These are phyloP conservation scores for Cytospora leucostoma DNA, from an alignment of 2,329 filamentous ascomycete species.

Conservation along the genomic window DNA sequence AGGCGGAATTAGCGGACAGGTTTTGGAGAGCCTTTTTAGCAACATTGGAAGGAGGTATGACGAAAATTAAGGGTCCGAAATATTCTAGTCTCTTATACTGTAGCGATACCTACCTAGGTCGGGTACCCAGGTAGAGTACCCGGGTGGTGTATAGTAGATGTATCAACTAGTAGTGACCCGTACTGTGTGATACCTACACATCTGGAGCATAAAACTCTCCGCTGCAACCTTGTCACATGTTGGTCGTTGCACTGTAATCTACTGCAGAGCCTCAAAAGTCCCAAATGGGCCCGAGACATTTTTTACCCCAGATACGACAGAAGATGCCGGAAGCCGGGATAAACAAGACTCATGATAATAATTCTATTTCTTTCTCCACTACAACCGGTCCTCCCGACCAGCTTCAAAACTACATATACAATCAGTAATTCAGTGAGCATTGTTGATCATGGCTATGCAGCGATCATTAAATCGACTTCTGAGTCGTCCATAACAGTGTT, in stretches of 20 bases:
- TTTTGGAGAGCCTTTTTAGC: background rate
- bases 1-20: background rate
- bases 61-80: background rate
- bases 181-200: background rate
- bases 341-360: background rate
- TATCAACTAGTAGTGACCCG: background rate
- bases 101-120: too few species aligned
- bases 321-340: background rate
- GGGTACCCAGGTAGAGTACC: too few species aligned
- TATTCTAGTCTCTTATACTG: background rate
- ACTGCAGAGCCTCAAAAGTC: background rate
- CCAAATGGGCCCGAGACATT: background rate
- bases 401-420: constrained; percentile 8
- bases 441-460: constrained; percentile 16
- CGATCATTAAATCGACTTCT: constrained; percentile 10
- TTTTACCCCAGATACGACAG: background rate
- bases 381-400: constrained; percentile 1
- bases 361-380: constrained; percentile 12
- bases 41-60: background rate
- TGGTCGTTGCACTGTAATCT: too few species aligned
- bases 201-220: background rate
- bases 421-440: constrained; percentile 11
- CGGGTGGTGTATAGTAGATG: too few species aligned
- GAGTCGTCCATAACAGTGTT: background rate
- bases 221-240: background rate